phyloP scores from a whole-genome alignment of 2,329 filamentous ascomycete genomes.

The Aureobasidium sp. region DNA sequence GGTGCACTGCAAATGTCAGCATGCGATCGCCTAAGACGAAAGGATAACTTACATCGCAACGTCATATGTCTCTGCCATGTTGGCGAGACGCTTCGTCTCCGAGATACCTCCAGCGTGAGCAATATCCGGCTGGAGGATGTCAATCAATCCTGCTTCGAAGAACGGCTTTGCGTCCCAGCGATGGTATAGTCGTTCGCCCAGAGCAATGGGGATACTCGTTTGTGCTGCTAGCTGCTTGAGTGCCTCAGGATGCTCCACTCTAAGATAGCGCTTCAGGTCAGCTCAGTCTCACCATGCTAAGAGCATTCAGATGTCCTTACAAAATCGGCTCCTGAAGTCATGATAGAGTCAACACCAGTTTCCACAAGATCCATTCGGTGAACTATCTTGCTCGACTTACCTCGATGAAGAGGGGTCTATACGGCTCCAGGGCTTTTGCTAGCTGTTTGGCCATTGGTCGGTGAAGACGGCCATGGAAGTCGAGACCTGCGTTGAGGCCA shows the following conservation, averaged over 20 bases:
- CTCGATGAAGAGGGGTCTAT: conserved; percentile 68
- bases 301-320: neutral
- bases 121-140: conserved; percentile 68
- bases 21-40: neutral
- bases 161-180: conserved; percentile 70
- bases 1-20: conserved; percentile 43
- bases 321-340: neutral
- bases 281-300: neutral
- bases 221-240: conserved; percentile 54
- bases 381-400: conserved; percentile 44
- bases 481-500: conserved; percentile 65
- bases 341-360: neutral
- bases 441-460: conserved; percentile 78
- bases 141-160: conserved; percentile 59
- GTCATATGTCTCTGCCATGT: conserved; percentile 67
- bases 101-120: conserved; percentile 66
- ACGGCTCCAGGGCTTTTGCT: conserved; percentile 58
- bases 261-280: conserved; percentile 43
- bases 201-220: conserved; percentile 59
- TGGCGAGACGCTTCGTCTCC: conserved; percentile 61
- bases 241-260: conserved; percentile 61
- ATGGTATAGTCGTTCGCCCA: conserved; percentile 64
- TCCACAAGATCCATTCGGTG: neutral
- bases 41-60: conserved; percentile 39
- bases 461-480: conserved; percentile 72